Evolutionary conservation across 495 filamentous ascomycete genomes (phyloP).

Genomic region (Lasiosphaeria miniovina): DNA sequence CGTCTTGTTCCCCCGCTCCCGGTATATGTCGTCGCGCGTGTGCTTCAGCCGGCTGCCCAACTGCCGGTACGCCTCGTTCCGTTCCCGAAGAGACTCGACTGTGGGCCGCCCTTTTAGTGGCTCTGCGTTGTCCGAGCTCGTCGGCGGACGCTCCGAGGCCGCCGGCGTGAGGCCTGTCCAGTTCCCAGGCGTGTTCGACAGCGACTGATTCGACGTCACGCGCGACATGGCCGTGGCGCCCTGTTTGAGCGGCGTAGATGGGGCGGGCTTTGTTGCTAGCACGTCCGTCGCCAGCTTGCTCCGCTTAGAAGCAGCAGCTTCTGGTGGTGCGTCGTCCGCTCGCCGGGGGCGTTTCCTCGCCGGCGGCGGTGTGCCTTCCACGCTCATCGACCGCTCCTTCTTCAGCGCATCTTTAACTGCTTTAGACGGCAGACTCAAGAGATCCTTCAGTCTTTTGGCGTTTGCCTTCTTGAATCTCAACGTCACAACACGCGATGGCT

Average conservation of each 20-base stretch:
- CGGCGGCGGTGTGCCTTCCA: slow-evolving; percentile 36
- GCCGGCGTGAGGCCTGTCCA: slow-evolving; percentile 38
- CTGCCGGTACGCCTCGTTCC: slow-evolving; percentile 25
- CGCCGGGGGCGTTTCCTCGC: slow-evolving; percentile 44
- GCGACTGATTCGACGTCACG: slow-evolving; percentile 46
- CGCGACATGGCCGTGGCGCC: slow-evolving; percentile 43
- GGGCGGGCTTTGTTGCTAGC: slow-evolving; percentile 26
- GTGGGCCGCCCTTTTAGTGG: slow-evolving; percentile 15
- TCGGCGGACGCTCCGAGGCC: slow-evolving; percentile 34
- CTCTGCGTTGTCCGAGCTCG: slow-evolving; percentile 27
- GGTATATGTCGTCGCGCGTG: slow-evolving; percentile 39
- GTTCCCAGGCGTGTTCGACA: slow-evolving; percentile 40
- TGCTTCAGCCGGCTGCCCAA: slow-evolving; percentile 45
- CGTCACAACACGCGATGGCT: slow-evolving; percentile 27
- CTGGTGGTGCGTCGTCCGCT: slow-evolving; percentile 28
- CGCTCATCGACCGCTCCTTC: slow-evolving; percentile 38
- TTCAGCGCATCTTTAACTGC: slow-evolving; percentile 37
- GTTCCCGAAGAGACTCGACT: slow-evolving; percentile 22
- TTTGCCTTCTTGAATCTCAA: slow-evolving; percentile 43
- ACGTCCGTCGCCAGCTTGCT: slow-evolving; percentile 27
- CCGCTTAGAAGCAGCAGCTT: slow-evolving; percentile 30
- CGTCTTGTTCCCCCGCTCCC: slow-evolving; percentile 13
- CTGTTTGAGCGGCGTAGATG: slow-evolving; percentile 45
- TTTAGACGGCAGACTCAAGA: slow-evolving; percentile 43
- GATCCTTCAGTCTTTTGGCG: slow-evolving; percentile 40